Evolutionary conservation across 129 eudicot genomes (phyloP).

Genomic region (Erigeron canadensis): DNA sequence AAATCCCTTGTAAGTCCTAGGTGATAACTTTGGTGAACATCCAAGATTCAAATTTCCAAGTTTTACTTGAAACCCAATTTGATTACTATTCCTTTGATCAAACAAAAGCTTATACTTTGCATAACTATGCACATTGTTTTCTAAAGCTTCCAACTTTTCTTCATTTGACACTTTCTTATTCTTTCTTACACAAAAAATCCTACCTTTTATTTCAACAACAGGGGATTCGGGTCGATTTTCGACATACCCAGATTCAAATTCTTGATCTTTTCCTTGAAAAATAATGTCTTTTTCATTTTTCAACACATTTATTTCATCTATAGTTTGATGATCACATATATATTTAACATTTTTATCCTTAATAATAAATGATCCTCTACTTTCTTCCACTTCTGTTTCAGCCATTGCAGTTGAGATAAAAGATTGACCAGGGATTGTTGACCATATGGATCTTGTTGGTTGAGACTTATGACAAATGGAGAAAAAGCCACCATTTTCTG

Average conservation of each 20-base stretch:
- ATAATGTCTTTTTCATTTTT: constrained; percentile 34
- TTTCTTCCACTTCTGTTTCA: constrained; percentile 90
- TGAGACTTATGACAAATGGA: constrained; percentile 60
- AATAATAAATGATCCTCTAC: constrained; percentile 92
- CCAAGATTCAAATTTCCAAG: constrained; percentile 56
- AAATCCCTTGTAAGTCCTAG: constrained; percentile 51
- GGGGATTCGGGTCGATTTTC: constrained; percentile 43
- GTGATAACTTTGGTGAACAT: constrained; percentile 37
- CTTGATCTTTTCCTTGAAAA: constrained; percentile 35
- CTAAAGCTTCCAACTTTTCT: constrained; percentile 23
- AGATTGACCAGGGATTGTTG: constrained; percentile 80
- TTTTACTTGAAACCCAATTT: constrained; percentile 70
- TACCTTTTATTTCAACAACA: constrained; percentile 63
- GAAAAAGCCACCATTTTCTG: constrained; percentile 67
- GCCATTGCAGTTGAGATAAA: constrained; percentile 85
- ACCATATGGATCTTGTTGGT: constrained; percentile 75
- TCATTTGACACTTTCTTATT: constrained; percentile 18
- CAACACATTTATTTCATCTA: constrained; percentile 52
- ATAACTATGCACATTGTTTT: constrained; percentile 34
- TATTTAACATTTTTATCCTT: constrained; percentile 53
- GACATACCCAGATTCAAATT: constrained; percentile 35
- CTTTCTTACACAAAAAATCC: constrained; percentile 46
- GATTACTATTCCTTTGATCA: constrained; percentile 66
- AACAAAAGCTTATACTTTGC: constrained; percentile 69
- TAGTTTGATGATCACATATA: constrained; percentile 72